Evolutionary conservation across 768 basidiomycete genomes (phyloP), one percentile per base, ranked within the genome.

Genomic region (Phylloporus sp.): DNA sequence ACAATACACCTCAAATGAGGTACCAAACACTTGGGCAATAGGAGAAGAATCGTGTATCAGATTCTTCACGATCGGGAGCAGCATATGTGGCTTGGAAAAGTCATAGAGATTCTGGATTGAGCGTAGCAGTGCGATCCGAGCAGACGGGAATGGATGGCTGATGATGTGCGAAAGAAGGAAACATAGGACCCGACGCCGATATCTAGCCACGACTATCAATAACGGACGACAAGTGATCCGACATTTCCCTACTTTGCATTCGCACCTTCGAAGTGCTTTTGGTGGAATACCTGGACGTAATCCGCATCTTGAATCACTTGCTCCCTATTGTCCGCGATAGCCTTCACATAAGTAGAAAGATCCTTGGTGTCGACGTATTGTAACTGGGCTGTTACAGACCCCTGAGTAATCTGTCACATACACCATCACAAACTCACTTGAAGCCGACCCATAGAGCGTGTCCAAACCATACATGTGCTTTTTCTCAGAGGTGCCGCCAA

Each of bases 101-200:
- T 78, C 77, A 0, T 73, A 57, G 15, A 83, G 69, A 7, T 63
- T 62, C 45, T 69, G 61, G 10, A 82, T 49, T 29, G 73, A 69
- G 5, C 57, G 69, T 16, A 97, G 73, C 0, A 97, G 68, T 11
- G 71, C 62, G 11, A 80, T 62, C 53, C 84, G 81, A 16, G 79
- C 75, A 1, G 60, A 52, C 3, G 78, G 67, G 4, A 79, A 62
- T 2, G 74, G 68, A 56, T 87, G 78, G 5, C 81, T 78, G 42
- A 78, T 76, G 56, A 87, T 74, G 64, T 97, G 95, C 2, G 94
- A 94, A 6, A 90, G 71, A 0, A 97, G 67, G 66, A 80, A 93
- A 62, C 86, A 91, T 36, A 90, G 61, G 38, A 94, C 71, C 12
- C 84, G 79, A 54, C 80, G 79, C 62, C 82, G 89, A 67, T 85